phyloP scores from a whole-genome alignment of 2,329 filamentous ascomycete species.

The Fonsecaea monophora region DNA sequence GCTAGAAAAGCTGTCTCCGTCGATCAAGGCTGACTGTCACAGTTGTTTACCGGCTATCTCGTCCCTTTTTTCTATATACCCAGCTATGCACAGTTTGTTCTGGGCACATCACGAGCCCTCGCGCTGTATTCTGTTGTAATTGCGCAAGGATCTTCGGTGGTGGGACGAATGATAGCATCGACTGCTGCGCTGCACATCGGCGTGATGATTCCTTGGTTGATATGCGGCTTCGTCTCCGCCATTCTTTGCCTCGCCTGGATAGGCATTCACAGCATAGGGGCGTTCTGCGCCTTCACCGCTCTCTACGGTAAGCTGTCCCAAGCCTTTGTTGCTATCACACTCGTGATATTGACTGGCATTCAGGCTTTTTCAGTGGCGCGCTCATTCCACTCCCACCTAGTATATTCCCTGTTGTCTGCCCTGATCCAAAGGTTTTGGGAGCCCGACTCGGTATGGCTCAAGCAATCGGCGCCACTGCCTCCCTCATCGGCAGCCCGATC shows the following conservation, averaged over 20 bases:
- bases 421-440: constrained; percentile 54
- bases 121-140: constrained; percentile 67
- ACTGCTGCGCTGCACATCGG: constrained; percentile 62
- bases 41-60: constrained; percentile 54
- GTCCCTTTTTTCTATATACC: constrained; percentile 55
- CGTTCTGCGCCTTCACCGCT: constrained; percentile 64
- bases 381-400: constrained; percentile 70
- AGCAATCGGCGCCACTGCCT: constrained; percentile 55
- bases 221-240: constrained; percentile 49
- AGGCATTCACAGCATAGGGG: constrained; percentile 54
- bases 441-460: constrained; percentile 60
- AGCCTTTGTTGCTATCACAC: neutral
- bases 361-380: constrained; percentile 62
- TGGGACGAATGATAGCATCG: constrained; percentile 63
- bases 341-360: neutral
- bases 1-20: neutral
- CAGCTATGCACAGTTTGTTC: constrained; percentile 44
- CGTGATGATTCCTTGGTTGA: constrained; percentile 63
- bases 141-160: constrained; percentile 63
- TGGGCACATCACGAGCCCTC: constrained; percentile 46
- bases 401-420: constrained; percentile 58
- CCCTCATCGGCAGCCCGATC: constrained; percentile 57
- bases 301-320: constrained; percentile 57
- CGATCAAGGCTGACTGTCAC: constrained; percentile 2
- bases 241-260: constrained; percentile 61